A percentile compares a stretch with the other conserved stretches of the same genome.
These are phyloP conservation scores for Cajanus cajan DNA, from an alignment of 306 rosid genomes.

Conservation along the genomic window DNA sequence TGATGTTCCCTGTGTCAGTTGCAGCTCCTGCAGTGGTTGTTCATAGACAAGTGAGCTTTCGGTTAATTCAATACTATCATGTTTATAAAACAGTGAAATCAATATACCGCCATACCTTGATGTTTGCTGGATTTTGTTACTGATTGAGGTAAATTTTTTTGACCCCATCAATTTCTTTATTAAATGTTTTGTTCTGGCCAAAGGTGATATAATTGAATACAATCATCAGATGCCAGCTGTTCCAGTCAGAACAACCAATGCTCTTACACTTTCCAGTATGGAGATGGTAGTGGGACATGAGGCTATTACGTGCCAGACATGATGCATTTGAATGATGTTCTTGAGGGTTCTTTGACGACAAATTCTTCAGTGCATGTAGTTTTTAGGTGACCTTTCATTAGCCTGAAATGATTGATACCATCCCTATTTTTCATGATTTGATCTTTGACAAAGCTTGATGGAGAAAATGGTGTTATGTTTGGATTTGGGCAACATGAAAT, in stretches of 20 bases:
- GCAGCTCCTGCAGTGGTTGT: constrained; percentile 87
- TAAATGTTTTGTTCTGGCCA: constrained; percentile 72
- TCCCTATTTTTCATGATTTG: not conserved
- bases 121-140: constrained; percentile 37
- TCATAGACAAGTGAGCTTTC: constrained; percentile 82
- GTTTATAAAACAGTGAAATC: not conserved
- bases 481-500: no score
- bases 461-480: not conserved
- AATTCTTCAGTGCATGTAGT: constrained; percentile 76
- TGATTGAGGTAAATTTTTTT: constrained; percentile 73
- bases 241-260: constrained; percentile 75
- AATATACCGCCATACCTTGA: not conserved
- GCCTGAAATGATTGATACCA: constrained; percentile 10
- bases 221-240: constrained; percentile 75
- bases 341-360: constrained; percentile 52
- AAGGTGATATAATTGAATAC: constrained; percentile 64
- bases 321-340: constrained; percentile 63
- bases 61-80: constrained; percentile 29
- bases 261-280: constrained; percentile 80
- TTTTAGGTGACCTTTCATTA: constrained; percentile 70
- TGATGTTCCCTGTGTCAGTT: constrained; percentile 94
- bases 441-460: not conserved
- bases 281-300: constrained; percentile 96
- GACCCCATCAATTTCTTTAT: constrained; percentile 67
- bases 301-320: constrained; percentile 81